Evolutionary conservation across 805 yeast species (phyloP).

Genomic region (Wickerhamomyces ciferrii): DNA sequence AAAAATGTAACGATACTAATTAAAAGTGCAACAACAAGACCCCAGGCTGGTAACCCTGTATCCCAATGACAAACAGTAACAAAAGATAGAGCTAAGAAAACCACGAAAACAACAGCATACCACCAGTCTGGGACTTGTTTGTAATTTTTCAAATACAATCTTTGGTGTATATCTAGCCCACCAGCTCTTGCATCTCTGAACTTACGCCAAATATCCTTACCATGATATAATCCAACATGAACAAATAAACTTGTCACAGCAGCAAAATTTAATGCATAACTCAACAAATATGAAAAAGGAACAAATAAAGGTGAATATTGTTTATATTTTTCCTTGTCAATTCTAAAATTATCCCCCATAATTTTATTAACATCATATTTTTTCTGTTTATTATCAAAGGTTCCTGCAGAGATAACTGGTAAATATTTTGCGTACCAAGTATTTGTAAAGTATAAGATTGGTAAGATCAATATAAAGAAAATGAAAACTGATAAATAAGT

Average conservation of each 20-base stretch:
- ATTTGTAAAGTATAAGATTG: slow-evolving; percentile 48
- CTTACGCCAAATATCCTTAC: slow-evolving; percentile 43
- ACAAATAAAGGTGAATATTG: slow-evolving; percentile 54
- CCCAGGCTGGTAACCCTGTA: slow-evolving; percentile 62
- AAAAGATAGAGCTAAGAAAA: slow-evolving; percentile 23
- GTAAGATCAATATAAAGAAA: slow-evolving; percentile 43
- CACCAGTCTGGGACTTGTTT: slow-evolving; percentile 64
- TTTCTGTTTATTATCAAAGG: slow-evolving; percentile 43
- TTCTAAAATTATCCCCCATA: slow-evolving; percentile 34
- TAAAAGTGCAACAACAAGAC: slow-evolving; percentile 48
- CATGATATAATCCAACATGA: slow-evolving; percentile 54
- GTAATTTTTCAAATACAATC: slow-evolving; percentile 45
- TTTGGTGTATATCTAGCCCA: slow-evolving; percentile 39
- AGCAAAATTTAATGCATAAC: slow-evolving; percentile 57
- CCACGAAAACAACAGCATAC: slow-evolving; percentile 26
- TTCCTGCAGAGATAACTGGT: slow-evolving; percentile 48
- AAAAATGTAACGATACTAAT: slow-evolving; percentile 48
- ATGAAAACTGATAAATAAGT: slow-evolving; percentile 42
- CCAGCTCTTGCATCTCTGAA: slow-evolving; percentile 35
- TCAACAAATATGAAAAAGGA: slow-evolving; percentile 50
- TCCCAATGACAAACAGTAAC: slow-evolving; percentile 31
- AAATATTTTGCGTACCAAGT: slow-evolving; percentile 54
- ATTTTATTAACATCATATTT: slow-evolving; percentile 43
- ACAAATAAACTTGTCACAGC: slow-evolving; percentile 56
- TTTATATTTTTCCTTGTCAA: slow-evolving; percentile 40